Evolutionary conservation across 495 filamentous ascomycete genomes (phyloP).

Genomic region (Neurospora intermedia): DNA sequence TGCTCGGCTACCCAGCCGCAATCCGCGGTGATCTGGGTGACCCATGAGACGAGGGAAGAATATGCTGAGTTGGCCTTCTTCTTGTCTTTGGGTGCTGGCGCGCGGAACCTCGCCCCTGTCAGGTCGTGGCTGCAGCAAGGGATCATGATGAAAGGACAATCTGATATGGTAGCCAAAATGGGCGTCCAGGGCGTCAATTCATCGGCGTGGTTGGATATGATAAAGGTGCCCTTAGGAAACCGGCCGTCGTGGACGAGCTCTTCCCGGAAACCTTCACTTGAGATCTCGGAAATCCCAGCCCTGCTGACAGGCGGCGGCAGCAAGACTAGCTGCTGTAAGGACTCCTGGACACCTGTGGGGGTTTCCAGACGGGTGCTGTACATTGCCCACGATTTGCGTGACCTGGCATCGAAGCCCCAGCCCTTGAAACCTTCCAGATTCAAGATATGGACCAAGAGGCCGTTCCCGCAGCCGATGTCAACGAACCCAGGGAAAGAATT

Average conservation of each 20-base stretch:
- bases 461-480: conserved; percentile 93
- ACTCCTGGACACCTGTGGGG: conserved; percentile 28
- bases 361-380: conserved; percentile 35
- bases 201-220: conserved; percentile 94
- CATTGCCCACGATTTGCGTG: conserved; percentile 69
- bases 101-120: conserved; percentile 60
- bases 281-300: conserved; percentile 6
- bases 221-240: conserved; percentile 70
- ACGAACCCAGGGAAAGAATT: conserved; percentile 75
- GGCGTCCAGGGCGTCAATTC: conserved; percentile 95
- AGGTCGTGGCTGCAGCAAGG: conserved; percentile 92
- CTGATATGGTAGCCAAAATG: conserved; percentile 63
- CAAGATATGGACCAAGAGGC: conserved; percentile 80
- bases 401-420: conserved; percentile 82
- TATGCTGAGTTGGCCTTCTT: conserved; percentile 49
- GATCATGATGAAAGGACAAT: conserved; percentile 76
- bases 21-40: conserved; percentile 50
- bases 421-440: conserved; percentile 72
- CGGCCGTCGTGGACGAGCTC: conserved; percentile 52
- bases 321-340: conserved; percentile 60
- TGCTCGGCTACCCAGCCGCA: conserved; percentile 68
- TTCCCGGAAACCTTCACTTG: conserved; percentile 17
- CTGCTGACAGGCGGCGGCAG: conserved; percentile 47
- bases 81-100: conserved; percentile 47
- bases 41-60: conserved; percentile 63